phyloP scores from a whole-genome alignment of 2,329 filamentous ascomycete genomes.

The Fusarium xylarioides region DNA sequence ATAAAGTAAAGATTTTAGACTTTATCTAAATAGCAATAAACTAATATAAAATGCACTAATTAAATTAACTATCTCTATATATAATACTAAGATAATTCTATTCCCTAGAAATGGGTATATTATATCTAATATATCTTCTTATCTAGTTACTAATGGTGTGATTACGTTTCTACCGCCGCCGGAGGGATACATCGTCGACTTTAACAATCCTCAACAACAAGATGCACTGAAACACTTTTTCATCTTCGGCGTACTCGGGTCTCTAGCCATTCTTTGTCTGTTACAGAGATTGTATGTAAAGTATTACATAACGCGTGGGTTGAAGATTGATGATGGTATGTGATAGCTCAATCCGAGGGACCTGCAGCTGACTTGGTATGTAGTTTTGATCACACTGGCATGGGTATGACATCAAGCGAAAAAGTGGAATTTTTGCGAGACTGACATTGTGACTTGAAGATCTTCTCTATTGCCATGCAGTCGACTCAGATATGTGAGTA shows the following conservation, averaged over 20 bases:
- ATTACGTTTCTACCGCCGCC: constrained; percentile 39
- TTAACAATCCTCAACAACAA: constrained; percentile 42
- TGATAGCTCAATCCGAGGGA: fast-evolving
- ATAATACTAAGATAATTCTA: background rate
- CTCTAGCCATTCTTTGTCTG: constrained; percentile 28
- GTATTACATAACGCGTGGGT: constrained; percentile 14
- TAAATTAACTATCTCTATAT: background rate
- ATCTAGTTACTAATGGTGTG: constrained; percentile 36
- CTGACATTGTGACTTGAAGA: background rate
- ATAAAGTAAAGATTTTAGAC: background rate
- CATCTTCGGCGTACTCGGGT: constrained; percentile 36
- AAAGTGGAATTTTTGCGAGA: fast-evolving
- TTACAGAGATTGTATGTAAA: constrained; percentile 45
- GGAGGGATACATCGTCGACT: constrained; percentile 44
- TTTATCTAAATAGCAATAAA: background rate
- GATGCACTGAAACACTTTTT: constrained; percentile 36
- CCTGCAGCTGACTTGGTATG: too few relatives aligned
- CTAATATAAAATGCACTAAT: background rate
- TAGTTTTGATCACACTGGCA: constrained; percentile 19
- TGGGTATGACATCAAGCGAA: constrained; percentile 6
- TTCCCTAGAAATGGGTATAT: fast-evolving
- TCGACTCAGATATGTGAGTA: constrained; percentile 36
- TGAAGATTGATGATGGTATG: constrained; percentile 34
- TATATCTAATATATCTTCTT: constrained; percentile 5
- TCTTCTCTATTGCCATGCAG: constrained; percentile 38